Evolutionary conservation across 108 stramenopile genomes (phyloP).

Genomic region (Cafeteria roenbergensis): DNA sequence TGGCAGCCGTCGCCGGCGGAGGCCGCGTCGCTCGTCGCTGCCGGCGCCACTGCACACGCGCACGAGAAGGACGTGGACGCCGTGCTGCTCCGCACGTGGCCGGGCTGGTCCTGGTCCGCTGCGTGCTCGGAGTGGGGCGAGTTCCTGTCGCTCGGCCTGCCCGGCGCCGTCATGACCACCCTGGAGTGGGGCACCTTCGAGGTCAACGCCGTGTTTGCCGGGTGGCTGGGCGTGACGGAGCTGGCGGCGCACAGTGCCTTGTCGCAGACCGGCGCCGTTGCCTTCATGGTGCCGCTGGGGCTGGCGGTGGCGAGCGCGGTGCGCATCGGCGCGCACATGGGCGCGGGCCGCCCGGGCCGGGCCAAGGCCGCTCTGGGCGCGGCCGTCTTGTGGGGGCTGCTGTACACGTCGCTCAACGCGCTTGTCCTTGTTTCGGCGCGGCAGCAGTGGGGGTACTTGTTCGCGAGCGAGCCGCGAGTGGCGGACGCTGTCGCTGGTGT

Average conservation of each 20-base stretch:
- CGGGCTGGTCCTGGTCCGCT: background rate
- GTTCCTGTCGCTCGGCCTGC: background rate
- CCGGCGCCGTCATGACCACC: background rate
- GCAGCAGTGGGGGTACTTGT: background rate
- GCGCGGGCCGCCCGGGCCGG: background rate
- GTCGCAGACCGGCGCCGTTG: background rate
- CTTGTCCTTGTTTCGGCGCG: background rate
- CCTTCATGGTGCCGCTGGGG: background rate
- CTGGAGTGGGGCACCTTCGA: constrained; percentile 6
- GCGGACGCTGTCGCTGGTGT: too few species aligned
- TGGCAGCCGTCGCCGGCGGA: too few species aligned
- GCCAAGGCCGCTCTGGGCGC: background rate
- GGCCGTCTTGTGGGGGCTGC: background rate
- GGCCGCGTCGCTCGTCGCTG: too few species aligned
- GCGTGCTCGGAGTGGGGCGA: background rate
- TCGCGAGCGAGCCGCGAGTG: background rate
- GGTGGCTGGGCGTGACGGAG: background rate
- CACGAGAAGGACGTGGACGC: too few species aligned
- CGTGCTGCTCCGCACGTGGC: constrained; percentile 4
- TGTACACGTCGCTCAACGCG: background rate
- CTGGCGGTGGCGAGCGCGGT: background rate
- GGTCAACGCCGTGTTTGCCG: background rate
- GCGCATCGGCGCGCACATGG: background rate
- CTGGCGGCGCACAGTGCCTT: constrained; percentile 3
- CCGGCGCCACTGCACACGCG: too few species aligned